Evolutionary conservation across 331 rosid species (phyloP).

Genomic region (Erythrophleum ivorense): DNA sequence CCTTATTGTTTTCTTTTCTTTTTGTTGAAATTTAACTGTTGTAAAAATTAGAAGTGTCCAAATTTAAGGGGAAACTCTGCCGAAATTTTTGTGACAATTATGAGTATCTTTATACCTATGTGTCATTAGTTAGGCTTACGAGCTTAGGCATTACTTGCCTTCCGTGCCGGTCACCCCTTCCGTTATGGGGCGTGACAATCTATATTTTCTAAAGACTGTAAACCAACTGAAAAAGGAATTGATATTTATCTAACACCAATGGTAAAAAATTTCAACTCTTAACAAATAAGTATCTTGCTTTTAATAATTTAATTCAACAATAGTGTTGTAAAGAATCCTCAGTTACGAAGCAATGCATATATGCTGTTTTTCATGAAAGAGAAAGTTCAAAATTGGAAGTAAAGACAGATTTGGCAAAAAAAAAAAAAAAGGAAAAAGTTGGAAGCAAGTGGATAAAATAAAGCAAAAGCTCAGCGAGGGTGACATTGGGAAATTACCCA

Average conservation of each 20-base stretch:
- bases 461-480: conserved; percentile 43
- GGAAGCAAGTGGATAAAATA: conserved; percentile 33
- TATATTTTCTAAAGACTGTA: conserved; percentile 14
- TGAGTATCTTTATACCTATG: too few relatives aligned
- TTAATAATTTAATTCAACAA: conserved; percentile 4
- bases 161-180: too few relatives aligned
- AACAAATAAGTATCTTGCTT: background rate
- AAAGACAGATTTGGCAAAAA: too few relatives aligned
- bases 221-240: conserved; percentile 22
- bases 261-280: background rate
- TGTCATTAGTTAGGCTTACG: too few relatives aligned
- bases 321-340: conserved; percentile 22
- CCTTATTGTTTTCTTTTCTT: too few relatives aligned
- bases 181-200: too few relatives aligned
- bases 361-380: conserved; percentile 53
- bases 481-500: conserved; percentile 38
- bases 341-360: conserved; percentile 75
- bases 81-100: too few relatives aligned
- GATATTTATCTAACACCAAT: background rate
- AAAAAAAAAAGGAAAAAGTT: too few relatives aligned
- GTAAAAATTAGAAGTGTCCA: too few relatives aligned
- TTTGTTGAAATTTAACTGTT: too few relatives aligned
- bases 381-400: conserved; percentile 42
- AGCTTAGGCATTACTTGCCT: too few relatives aligned
- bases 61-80: too few relatives aligned